phyloP scores from a whole-genome alignment of 1,284 basidiomycete species.

The Pyrrhoderma lamaoense region DNA sequence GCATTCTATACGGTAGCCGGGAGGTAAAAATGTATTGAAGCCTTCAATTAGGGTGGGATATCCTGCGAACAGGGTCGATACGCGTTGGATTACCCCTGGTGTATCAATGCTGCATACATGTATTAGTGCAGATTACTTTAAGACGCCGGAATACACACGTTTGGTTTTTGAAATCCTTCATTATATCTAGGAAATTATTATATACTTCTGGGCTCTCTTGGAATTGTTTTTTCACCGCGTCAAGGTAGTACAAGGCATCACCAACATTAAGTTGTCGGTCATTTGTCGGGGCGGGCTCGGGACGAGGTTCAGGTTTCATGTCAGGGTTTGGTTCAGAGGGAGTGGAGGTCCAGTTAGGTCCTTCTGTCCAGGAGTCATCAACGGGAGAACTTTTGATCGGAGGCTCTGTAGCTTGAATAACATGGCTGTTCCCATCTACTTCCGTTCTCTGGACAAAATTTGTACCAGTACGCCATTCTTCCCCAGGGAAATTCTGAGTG shows the following conservation, averaged over 20 bases:
- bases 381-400: constrained; percentile 2
- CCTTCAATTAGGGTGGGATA: constrained; percentile 91
- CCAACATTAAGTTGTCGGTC: constrained; percentile 58
- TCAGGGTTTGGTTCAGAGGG: not conserved
- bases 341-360: not conserved
- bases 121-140: constrained; percentile 15
- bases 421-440: too few relatives aligned
- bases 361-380: constrained; percentile 6
- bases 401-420: too few relatives aligned
- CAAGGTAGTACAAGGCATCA: constrained; percentile 91
- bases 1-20: constrained; percentile 90
- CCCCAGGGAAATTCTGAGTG: too few relatives aligned
- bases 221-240: constrained; percentile 89
- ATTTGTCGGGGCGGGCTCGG: not conserved
- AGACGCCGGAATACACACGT: constrained; percentile 43
- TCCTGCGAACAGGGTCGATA: constrained; percentile 88
- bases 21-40: constrained; percentile 96
- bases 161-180: constrained; percentile 97
- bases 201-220: constrained; percentile 86
- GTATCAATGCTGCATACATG: constrained; percentile 77
- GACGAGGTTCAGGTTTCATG: not conserved
- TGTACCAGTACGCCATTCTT: too few relatives aligned
- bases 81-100: constrained; percentile 92
- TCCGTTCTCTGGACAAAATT: too few relatives aligned
- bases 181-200: constrained; percentile 93